Conservation (phyloP, 2,329 filamentous ascomycete genomes). For the Botrytis paeoniae region DNA sequence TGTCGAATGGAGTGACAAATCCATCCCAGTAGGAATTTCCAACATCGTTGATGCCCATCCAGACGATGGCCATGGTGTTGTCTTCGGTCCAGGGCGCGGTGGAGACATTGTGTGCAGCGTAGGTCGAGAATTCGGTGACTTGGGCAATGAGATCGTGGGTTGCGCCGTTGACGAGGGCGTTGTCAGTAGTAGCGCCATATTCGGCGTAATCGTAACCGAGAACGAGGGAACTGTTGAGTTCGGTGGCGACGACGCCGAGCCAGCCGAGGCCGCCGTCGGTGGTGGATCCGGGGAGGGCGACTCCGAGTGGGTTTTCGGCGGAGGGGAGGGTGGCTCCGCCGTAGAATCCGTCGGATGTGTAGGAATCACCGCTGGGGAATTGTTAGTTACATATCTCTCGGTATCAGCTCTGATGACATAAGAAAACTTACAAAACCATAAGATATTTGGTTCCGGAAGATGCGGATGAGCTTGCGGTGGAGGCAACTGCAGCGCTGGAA, state of each 20-base stretch:
- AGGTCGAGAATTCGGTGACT: slow-evolving; percentile 3
- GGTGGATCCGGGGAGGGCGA: slow-evolving; percentile 7
- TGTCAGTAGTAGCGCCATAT: slow-evolving; percentile 13
- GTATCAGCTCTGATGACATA: neutral
- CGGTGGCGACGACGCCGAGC: slow-evolving; percentile 2
- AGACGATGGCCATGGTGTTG: slow-evolving; percentile 8
- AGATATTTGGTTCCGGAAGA: slow-evolving; percentile 15
- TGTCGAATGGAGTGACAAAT: neutral
- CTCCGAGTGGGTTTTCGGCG: neutral
- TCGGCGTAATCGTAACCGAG: slow-evolving; percentile 13
- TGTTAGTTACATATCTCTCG: neutral
- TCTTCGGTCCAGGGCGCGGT: neutral
- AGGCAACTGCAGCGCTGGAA: neutral
- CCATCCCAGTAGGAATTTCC: slow-evolving; percentile 16
- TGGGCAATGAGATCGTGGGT: slow-evolving; percentile 12
- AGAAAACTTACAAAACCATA: slow-evolving; percentile 7
- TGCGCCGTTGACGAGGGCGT: neutral
- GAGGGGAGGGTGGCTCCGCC: neutral
- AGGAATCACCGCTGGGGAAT: neutral
- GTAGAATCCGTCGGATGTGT: slow-evolving; percentile 9
- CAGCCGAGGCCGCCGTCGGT: slow-evolving; percentile 7
- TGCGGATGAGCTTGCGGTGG: neutral
- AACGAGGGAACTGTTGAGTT: slow-evolving; percentile 8
- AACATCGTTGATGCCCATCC: slow-evolving; percentile 14
- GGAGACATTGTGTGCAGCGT: slow-evolving; percentile 2